phyloP scores from a whole-genome alignment of 768 basidiomycete species.

The Lyophyllum shimeji region DNA sequence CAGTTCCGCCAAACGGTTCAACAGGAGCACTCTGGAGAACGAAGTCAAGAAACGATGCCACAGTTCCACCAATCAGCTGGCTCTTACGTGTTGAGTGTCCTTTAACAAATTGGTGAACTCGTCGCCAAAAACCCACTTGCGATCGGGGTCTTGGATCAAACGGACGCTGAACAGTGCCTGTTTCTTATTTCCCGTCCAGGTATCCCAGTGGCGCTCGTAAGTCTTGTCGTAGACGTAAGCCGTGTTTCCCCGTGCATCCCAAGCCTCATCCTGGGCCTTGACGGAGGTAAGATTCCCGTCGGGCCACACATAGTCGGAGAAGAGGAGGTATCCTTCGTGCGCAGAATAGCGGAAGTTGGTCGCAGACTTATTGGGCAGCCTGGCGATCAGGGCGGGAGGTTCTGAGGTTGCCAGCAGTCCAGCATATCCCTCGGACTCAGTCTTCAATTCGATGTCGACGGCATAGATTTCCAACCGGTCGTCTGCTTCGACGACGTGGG shows the following conservation, averaged over 20 bases:
- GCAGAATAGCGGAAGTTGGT: conserved; percentile 69
- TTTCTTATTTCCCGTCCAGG: conserved; percentile 72
- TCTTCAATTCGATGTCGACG: conserved; percentile 49
- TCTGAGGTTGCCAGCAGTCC: conserved; percentile 33
- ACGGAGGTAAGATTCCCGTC: conserved; percentile 74
- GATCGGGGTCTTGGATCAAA: conserved; percentile 45
- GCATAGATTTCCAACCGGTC: conserved; percentile 61
- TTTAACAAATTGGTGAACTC: conserved; percentile 60
- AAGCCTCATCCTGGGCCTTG: conserved; percentile 66
- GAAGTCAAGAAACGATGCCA: conserved; percentile 1
- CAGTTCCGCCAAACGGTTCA: conserved; percentile 83
- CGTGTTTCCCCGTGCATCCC: conserved; percentile 69
- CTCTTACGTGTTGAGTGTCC: conserved; percentile 68
- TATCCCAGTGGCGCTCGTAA: conserved; percentile 79
- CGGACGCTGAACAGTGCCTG: conserved; percentile 71
- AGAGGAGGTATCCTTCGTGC: conserved; percentile 65
- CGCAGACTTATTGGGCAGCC: conserved; percentile 65
- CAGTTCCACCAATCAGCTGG: neutral
- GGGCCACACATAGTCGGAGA: conserved; percentile 80
- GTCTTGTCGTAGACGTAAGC: conserved; percentile 70
- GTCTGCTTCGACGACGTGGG: conserved; percentile 58
- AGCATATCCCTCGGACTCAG: conserved; percentile 22
- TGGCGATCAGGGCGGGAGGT: conserved; percentile 52
- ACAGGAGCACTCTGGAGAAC: conserved; percentile 62
- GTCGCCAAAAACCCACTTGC: conserved; percentile 52